Percentiles rank a stretch among this genome's conserved stretches.
phyloP scores from a whole-genome alignment of 2,329 filamentous ascomycete species.

The Tolypocladium nubicola region DNA sequence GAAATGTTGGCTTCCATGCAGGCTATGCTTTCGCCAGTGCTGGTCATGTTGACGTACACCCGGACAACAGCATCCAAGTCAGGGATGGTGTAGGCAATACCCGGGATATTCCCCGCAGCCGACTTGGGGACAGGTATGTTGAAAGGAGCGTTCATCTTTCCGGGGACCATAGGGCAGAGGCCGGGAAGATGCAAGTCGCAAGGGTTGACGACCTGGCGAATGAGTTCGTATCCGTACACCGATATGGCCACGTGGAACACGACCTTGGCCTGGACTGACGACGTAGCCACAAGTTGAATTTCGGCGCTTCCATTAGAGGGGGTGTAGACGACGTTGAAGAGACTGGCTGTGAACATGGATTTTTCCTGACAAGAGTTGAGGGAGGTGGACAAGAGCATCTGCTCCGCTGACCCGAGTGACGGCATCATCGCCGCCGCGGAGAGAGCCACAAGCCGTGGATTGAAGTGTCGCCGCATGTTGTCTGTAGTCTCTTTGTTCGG shows the following conservation, averaged over 20 bases:
- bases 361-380: slow-evolving; percentile 76
- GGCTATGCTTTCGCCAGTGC: slow-evolving; percentile 53
- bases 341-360: slow-evolving; percentile 74
- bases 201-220: slow-evolving; percentile 61
- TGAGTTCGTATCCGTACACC: slow-evolving; percentile 71
- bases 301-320: slow-evolving; percentile 62
- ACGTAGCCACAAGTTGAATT: slow-evolving; percentile 71
- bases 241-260: slow-evolving; percentile 64
- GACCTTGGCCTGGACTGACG: slow-evolving; percentile 72
- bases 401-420: slow-evolving; percentile 45
- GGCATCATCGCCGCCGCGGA: slow-evolving; percentile 31
- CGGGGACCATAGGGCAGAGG: slow-evolving; percentile 84
- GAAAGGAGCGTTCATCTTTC: slow-evolving; percentile 65
- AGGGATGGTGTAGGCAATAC: slow-evolving; percentile 79
- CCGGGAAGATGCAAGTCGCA: slow-evolving; percentile 60
- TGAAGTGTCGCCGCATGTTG: slow-evolving; percentile 34
- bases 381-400: slow-evolving; percentile 69
- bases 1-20: slow-evolving; percentile 83
- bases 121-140: slow-evolving; percentile 48
- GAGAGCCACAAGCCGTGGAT: slow-evolving; percentile 33
- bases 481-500: neutral
- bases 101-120: slow-evolving; percentile 58
- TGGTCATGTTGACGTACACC: slow-evolving; percentile 67
- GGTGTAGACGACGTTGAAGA: slow-evolving; percentile 78
- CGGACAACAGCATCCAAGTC: slow-evolving; percentile 81